These are phyloP conservation scores for Pythium apleroticum DNA, from an alignment of 352 stramenopile genomes.

Conservation along the genomic window DNA sequence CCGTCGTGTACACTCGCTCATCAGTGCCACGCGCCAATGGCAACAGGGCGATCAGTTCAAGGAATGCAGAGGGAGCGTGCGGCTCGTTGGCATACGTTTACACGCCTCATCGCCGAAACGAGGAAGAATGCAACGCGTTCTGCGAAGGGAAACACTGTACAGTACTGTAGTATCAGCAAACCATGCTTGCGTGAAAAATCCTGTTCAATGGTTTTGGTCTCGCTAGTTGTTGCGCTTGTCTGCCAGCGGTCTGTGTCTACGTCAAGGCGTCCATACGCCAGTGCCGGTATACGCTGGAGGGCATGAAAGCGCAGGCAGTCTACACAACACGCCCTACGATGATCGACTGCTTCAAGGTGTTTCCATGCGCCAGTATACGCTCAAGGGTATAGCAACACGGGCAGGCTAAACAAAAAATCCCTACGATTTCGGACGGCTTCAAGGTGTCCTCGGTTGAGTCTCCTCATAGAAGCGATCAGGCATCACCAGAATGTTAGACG, in stretches of 20 bases:
- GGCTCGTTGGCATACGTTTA: background rate
- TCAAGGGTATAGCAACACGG: no score
- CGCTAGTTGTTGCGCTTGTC: background rate
- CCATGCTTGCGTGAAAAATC: background rate
- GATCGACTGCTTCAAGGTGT: no score
- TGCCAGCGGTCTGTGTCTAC: conserved; percentile 1
- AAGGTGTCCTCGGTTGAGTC: background rate
- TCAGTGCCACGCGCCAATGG: background rate
- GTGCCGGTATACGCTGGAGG: no score
- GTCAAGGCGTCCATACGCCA: background rate
- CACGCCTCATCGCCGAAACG: background rate
- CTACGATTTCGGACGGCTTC: background rate
- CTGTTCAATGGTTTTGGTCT: background rate
- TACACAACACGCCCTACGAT: no score
- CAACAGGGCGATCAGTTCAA: background rate
- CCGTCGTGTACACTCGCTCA: background rate
- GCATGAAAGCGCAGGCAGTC: no score
- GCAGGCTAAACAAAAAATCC: no score
- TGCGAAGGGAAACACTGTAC: background rate
- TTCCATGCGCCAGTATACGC: no score
- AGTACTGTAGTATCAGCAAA: background rate
- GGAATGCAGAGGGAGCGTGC: background rate
- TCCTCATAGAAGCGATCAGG: background rate
- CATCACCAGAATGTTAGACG: background rate
- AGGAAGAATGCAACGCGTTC: background rate